Evolutionary conservation across 352 stramenopile genomes (phyloP), one percentile per base, ranked within the genome.

Genomic region (Hyphochytrium catenoides): DNA sequence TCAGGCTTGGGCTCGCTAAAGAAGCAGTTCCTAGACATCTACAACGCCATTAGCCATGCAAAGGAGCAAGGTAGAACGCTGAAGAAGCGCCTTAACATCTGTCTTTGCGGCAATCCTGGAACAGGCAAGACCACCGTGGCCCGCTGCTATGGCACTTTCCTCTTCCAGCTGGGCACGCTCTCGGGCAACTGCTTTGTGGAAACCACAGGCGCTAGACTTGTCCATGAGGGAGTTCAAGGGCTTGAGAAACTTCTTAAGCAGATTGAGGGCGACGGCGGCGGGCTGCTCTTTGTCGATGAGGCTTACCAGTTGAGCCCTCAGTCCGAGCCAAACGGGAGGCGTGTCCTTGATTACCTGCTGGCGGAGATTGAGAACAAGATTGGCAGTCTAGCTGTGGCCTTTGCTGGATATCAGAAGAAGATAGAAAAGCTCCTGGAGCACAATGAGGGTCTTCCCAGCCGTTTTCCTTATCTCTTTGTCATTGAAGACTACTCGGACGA

Each of bases 51-150:
- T 14, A 29, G 3, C 16, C 2, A 42, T 30, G 39, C 28, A 7
- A 9, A 14, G 31, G 21, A 43, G 34, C 31, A 27, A 3, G 31
- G 15, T 3, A 5, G 17, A 39, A 14, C 31, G 26, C 9, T 14
- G 20, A 8, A 6, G 8, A 5, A 4, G n/a, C 5, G 20, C 8
- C 48, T 86, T 36, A 92, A 92, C 48, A 63, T 66, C 0, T 39
- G 86, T 8, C 91, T 93, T 41, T 51, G 91, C 14, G 76, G 76
- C 8, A 90, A 88, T 35, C 76, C 78, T 18, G 78, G 76, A 4
- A 91, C 72, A 3, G 76, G 75, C 8, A 93, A 94, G 49, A 94
- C 81, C 3, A 94, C 81, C 3, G 85, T 67, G 30, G 81, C 76
- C 3, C 48, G 46, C 18, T 50, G 89, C 19, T 93, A 91, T 35